Evolutionary conservation across 2,329 filamentous ascomycete species (phyloP).

Genomic region (Didymella segeticola): DNA sequence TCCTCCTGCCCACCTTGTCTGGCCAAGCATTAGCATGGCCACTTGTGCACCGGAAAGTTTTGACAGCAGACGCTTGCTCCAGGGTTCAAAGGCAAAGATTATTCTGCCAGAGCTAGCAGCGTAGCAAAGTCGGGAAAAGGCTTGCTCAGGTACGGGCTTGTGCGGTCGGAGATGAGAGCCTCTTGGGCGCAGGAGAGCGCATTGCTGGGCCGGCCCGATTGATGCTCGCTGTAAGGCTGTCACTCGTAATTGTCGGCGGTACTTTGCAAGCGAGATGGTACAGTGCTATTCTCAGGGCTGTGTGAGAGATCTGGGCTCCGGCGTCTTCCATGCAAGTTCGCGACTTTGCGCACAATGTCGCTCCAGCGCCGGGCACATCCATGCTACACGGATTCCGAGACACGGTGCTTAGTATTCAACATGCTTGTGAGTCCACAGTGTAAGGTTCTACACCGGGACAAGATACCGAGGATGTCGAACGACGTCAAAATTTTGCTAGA

Average conservation of each 20-base stretch:
- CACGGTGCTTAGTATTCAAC: background rate
- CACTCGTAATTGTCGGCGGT: background rate
- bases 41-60: background rate
- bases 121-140: background rate
- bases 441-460: constrained; percentile 3
- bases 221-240: background rate
- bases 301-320: background rate
- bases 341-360: constrained; percentile 3
- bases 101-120: constrained; percentile 7
- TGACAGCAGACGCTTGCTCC: constrained; percentile 8
- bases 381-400: background rate
- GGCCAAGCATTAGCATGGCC: background rate
- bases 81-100: background rate
- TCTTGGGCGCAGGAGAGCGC: background rate
- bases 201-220: constrained; percentile 5
- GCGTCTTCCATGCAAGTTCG: background rate
- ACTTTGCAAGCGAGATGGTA: background rate
- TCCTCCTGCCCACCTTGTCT: background rate
- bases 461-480: background rate
- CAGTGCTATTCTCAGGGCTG: background rate
- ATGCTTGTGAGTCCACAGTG: background rate
- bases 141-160: background rate
- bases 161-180: background rate
- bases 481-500: constrained; percentile 4
- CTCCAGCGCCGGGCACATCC: constrained; percentile 9